A percentile compares a stretch with the other conserved stretches of the same genome.
phyloP scores from a whole-genome alignment of 495 filamentous ascomycete species.

The Durotheca rogersii region DNA sequence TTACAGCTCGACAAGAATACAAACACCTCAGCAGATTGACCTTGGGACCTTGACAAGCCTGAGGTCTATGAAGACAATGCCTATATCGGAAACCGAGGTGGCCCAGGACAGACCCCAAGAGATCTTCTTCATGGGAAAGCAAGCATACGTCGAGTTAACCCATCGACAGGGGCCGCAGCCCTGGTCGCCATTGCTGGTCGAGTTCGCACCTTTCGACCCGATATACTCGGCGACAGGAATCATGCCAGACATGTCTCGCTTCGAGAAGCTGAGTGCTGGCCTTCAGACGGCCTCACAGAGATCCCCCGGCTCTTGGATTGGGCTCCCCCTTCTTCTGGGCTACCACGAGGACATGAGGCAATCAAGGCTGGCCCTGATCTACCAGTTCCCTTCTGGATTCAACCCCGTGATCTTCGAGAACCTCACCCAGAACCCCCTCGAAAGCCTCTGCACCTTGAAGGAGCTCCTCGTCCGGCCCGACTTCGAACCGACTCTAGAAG shows the following conservation, averaged over 20 bases:
- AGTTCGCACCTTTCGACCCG: constrained; percentile 65
- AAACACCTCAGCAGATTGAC: constrained; percentile 55
- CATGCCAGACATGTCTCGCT: constrained; percentile 60
- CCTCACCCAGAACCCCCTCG: constrained; percentile 48
- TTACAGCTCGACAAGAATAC: constrained; percentile 57
- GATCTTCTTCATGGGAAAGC: constrained; percentile 56
- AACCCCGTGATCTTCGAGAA: constrained; percentile 58
- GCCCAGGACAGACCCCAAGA: constrained; percentile 39
- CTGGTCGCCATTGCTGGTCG: constrained; percentile 61
- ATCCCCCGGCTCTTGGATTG: constrained; percentile 61
- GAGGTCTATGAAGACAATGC: constrained; percentile 43
- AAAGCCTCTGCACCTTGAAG: constrained; percentile 50
- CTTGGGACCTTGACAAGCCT: constrained; percentile 46
- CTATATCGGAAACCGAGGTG: constrained; percentile 39
- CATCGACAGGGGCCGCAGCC: constrained; percentile 34
- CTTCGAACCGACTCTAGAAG: constrained; percentile 64
- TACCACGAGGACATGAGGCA: constrained; percentile 80
- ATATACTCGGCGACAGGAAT: constrained; percentile 64
- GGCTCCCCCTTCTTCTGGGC: constrained; percentile 63
- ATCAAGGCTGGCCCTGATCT: constrained; percentile 78
- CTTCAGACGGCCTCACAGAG: constrained; percentile 58
- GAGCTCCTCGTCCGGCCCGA: constrained; percentile 53
- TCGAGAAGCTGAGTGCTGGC: constrained; percentile 61
- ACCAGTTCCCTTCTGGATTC: constrained; percentile 70
- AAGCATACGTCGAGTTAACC: constrained; percentile 46